These are phyloP conservation scores for Arthonia radiata DNA, from an alignment of 495 filamentous ascomycete genomes.

Conservation along the genomic window DNA sequence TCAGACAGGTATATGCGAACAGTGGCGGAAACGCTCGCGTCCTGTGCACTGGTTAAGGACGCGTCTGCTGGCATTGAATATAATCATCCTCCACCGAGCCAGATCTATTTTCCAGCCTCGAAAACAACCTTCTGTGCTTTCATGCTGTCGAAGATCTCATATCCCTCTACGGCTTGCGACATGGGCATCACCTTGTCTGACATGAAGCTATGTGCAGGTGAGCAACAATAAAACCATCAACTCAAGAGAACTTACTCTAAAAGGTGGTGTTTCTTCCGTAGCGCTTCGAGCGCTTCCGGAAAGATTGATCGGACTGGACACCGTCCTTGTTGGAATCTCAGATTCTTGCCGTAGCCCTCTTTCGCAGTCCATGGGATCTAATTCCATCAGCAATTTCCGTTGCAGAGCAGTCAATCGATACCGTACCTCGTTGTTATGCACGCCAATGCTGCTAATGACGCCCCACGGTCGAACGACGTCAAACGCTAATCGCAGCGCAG, in stretches of 20 bases:
- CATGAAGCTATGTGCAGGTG: conserved; percentile 50
- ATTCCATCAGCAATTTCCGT: conserved; percentile 5
- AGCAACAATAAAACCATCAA: conserved; percentile 5
- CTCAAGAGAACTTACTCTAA: conserved; percentile 37
- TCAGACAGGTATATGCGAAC: no score
- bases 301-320: conserved; percentile 81
- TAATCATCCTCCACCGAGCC: no score
- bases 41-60: no score
- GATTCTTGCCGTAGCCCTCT: conserved; percentile 74
- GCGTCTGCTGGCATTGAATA: no score
- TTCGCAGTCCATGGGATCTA: conserved; percentile 66
- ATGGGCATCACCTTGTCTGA: conserved; percentile 82
- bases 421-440: conserved; percentile 66
- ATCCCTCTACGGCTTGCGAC: conserved; percentile 59
- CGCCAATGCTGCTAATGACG: conserved; percentile 67
- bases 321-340: conserved; percentile 77
- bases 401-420: conserved; percentile 1
- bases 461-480: conserved; percentile 76
- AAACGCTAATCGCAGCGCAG: conserved; percentile 60
- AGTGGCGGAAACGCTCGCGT: no score
- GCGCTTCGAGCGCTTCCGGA: conserved; percentile 44
- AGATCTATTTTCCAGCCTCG: conserved; percentile 22
- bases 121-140: conserved; percentile 73
- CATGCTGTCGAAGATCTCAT: conserved; percentile 81
- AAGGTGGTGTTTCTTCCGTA: conserved; percentile 61